These are phyloP conservation scores for Apiospora phragmitis DNA, from an alignment of 2,329 filamentous ascomycete species.

Conservation along the genomic window DNA sequence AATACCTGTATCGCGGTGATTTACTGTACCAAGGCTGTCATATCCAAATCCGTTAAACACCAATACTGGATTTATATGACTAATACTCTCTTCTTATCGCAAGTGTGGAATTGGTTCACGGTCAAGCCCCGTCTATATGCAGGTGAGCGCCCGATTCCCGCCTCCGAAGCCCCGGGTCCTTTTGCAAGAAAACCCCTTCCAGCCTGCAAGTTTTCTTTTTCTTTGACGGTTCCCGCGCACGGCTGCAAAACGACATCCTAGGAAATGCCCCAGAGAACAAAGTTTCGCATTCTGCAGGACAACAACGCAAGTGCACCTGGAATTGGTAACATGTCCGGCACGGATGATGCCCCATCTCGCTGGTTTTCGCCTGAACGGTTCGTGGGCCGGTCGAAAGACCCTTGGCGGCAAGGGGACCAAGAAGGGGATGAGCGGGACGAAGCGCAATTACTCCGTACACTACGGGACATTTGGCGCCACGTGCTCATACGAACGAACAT, in stretches of 20 bases:
- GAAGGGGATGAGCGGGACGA: background rate
- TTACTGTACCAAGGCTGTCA: background rate
- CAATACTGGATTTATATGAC: background rate
- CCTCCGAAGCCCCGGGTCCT: background rate
- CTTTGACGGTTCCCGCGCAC: too few species aligned
- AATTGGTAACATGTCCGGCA: background rate
- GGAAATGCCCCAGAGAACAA: background rate
- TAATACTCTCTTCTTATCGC: background rate
- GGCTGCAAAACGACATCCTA: background rate
- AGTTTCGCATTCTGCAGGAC: background rate
- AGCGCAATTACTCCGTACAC: background rate
- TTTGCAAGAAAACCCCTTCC: background rate
- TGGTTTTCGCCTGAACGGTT: background rate
- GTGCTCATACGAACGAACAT: background rate
- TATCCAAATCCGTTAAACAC: background rate
- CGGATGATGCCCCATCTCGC: too few species aligned
- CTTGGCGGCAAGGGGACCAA: background rate
- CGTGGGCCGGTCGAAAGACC: background rate
- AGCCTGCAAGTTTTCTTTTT: background rate
- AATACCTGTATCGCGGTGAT: background rate
- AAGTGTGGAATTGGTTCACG: background rate
- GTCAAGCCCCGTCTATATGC: background rate
- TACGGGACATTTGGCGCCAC: background rate
- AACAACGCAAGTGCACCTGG: background rate
- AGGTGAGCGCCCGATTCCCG: background rate